Evolutionary conservation across 2,329 filamentous ascomycete species (phyloP), one percentile per base, ranked within the genome.

Genomic region (Talaromyces funiculosus): DNA sequence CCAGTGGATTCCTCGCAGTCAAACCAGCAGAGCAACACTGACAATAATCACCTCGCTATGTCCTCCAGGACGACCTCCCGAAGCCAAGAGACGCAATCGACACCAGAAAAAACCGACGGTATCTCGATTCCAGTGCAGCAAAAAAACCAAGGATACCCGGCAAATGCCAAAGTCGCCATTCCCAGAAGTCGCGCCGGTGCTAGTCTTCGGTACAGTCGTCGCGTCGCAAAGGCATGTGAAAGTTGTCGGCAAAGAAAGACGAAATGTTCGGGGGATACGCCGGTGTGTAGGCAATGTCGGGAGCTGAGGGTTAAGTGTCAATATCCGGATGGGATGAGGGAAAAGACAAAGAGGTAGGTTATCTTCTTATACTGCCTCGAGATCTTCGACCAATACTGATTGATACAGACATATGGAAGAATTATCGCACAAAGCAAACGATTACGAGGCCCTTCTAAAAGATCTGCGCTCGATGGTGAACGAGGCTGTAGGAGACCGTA

Each of bases 191-290:
- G 64, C 5, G 57, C 64, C 10, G 51, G 18, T 4, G 61, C 56
- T 12, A 59, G 61, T 35, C 61, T 63, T 26, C 63, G 65, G 42
- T 66, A 66, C 60, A 67, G 64, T 61, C 67, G 69, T 35, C 71
- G 71, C 24, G 71, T 73, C 31, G 67, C 71, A n/a, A 64, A 71
- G 47, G 76, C 76, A 14, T 78, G 77, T 53, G 73, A 77, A 64
- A 72, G 75, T 20, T 78, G 77, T 61, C 69, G 73, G 14, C 69
- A 71, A 51, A 67, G 75, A 18, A 78, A 78, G 64, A 77, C 71
- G n/a, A 78, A 78, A 66, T 78, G 77, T 63, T 75, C 72, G 60
- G 77, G 77, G 9, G 73, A 76, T 60, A 71, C 70, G 12, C 77
- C 77, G 2, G 64, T 70, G 35, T 78, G 77, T 60, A 65, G 71